Evolutionary conservation across 768 basidiomycete species (phyloP).

Genomic region (Calocybe gangraenosa): DNA sequence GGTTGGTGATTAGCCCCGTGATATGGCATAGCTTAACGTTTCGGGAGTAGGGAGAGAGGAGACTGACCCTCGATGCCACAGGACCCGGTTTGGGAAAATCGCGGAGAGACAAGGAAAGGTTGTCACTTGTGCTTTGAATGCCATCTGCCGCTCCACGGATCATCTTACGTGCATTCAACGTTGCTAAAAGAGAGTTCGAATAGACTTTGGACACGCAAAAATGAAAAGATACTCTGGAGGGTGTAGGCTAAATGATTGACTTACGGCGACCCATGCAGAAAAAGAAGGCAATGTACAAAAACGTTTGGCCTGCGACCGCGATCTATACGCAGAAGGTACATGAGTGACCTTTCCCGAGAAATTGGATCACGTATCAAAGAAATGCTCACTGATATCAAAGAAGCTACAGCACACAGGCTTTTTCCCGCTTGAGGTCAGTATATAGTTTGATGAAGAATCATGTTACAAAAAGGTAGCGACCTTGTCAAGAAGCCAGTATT

Average conservation of each 20-base stretch:
- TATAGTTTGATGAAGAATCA: slow-evolving; percentile 6
- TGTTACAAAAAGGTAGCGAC: slow-evolving; percentile 9
- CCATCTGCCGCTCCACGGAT: slow-evolving; percentile 37
- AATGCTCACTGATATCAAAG: slow-evolving; percentile 44
- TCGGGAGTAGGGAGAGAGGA: too few relatives aligned
- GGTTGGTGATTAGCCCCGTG: too few relatives aligned
- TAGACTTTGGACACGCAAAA: slow-evolving; percentile 35
- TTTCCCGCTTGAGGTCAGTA: slow-evolving; percentile 1
- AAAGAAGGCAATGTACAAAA: slow-evolving; percentile 58
- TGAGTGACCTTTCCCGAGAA: neutral
- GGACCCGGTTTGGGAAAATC: slow-evolving; percentile 31
- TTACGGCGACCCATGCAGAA: slow-evolving; percentile 55
- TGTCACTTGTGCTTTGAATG: slow-evolving; percentile 37
- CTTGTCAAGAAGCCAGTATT: slow-evolving; percentile 37
- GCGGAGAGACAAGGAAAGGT: slow-evolving; percentile 33
- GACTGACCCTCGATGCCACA: slow-evolving; percentile 28
- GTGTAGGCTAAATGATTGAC: slow-evolving; percentile 18
- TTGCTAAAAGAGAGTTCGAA: slow-evolving; percentile 57
- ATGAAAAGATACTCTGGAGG: too few relatives aligned
- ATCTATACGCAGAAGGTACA: slow-evolving; percentile 32
- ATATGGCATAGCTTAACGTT: too few relatives aligned
- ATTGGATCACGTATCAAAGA: slow-evolving; percentile 1
- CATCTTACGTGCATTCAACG: slow-evolving; percentile 50
- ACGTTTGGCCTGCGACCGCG: slow-evolving; percentile 38
- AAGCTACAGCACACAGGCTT: slow-evolving; percentile 52